These are phyloP conservation scores for Talaromyces wortmannii DNA, from an alignment of 495 filamentous ascomycete species.

Conservation along the genomic window DNA sequence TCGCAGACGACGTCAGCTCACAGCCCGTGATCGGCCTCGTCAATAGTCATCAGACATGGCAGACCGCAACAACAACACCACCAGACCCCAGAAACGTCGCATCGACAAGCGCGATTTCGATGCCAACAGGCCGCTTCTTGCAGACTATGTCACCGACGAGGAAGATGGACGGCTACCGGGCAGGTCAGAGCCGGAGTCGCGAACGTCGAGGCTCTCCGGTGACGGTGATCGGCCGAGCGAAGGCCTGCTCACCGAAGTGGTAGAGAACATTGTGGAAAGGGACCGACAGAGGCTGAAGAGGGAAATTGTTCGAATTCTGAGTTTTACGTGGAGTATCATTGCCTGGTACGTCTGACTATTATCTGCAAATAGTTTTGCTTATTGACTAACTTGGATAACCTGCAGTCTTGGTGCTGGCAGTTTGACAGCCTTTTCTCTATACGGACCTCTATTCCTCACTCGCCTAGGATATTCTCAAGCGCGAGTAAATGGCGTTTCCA, in stretches of 20 bases:
- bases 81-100: background rate
- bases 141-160: slow-evolving; percentile 20
- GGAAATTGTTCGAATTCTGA: slow-evolving; percentile 42
- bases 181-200: slow-evolving; percentile 1
- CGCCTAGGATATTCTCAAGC: slow-evolving; percentile 80
- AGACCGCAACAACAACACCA: background rate
- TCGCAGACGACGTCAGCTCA: no score
- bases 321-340: slow-evolving; percentile 55
- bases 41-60: slow-evolving; percentile 5
- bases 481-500: slow-evolving; percentile 83
- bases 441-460: slow-evolving; percentile 79
- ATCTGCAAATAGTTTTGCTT: background rate
- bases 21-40: no score
- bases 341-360: slow-evolving; percentile 37
- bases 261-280: slow-evolving; percentile 52
- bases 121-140: slow-evolving; percentile 36
- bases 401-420: slow-evolving; percentile 70
- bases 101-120: slow-evolving; percentile 61
- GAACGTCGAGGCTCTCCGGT: slow-evolving; percentile 3
- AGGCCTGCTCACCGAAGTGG: slow-evolving; percentile 50
- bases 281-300: slow-evolving; percentile 47
- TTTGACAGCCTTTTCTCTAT: slow-evolving; percentile 83
- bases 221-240: slow-evolving; percentile 2
- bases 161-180: slow-evolving; percentile 1
- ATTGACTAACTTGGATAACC: slow-evolving; percentile 7